Base-by-base conservation (phyloP, 805 yeast species). In the Teunomyces funiuensis region DNA sequence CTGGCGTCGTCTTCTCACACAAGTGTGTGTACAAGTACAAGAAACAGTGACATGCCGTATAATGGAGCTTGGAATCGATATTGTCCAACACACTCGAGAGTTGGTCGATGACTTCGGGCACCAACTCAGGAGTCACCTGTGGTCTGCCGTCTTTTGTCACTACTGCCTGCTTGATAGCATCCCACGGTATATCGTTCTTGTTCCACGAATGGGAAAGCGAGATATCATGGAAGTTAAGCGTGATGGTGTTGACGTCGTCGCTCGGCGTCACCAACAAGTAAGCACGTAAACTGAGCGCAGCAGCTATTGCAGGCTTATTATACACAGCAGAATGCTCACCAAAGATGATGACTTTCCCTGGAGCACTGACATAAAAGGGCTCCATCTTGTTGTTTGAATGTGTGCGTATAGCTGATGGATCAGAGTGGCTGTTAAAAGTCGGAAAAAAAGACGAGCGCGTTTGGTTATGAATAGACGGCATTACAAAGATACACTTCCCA, bases 241-340 rank as follows among this genome's bases (percentile, higher is more conserved):
- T 54, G 34, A 90, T 70, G 0, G 57, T 52, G 11, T 76, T 72
- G 0, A 68, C 48, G 36, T 71, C 64, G 10, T 60, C 55, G 43
- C 66, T 68, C 14, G 76, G 71, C 2, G 80, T 61, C 1, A 86
- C 93, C 15, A 85, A 65, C 6, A 90, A 63, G 53, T 88, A 91
- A 0, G 97, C 86, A 54, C 97, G 76, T 43, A 93, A 69, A 5
- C 93, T 83, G 7, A 91, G 76, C 3, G 97, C 93, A 0, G 98
- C 97, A 1, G 99, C 98, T 39, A 93, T 86, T 9, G 97, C 98
- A 1, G 97, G 97, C 68, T 82, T 86, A 34, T 86, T 83, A 59
- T 86, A 87, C 0, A 93, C 99, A 2, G 95, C 98, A 6, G 97
- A 86, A 57, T 93, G 99, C 58, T 93, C 99, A 16, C 99, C 99